A percentile compares a stretch with the other conserved stretches of the same genome.
Conservation (phyloP, 371 early-diverging fungal species). For the Mortierella sp. region DNA sequence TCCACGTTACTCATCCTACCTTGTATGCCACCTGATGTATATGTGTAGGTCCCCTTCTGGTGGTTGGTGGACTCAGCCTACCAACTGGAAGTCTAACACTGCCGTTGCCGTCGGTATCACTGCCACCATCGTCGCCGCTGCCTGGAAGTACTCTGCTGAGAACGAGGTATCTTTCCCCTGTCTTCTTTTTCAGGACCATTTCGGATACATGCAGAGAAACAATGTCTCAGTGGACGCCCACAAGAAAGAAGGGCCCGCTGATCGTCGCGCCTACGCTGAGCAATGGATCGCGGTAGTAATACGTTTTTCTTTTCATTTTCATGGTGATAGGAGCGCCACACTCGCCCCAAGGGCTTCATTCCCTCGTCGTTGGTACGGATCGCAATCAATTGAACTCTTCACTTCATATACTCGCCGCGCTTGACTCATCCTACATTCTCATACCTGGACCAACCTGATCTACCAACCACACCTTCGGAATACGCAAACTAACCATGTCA, state of each 20-base stretch:
- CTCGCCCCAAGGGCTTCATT: slow-evolving; percentile 84
- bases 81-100: slow-evolving; percentile 86
- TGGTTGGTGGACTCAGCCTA: slow-evolving; percentile 93
- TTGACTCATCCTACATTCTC: background rate
- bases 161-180: slow-evolving; percentile 71
- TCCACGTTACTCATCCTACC: background rate
- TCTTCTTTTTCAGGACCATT: background rate
- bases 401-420: background rate
- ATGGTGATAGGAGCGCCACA: slow-evolving; percentile 65
- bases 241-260: background rate
- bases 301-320: background rate
- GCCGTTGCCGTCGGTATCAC: slow-evolving; percentile 76
- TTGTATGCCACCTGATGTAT: background rate
- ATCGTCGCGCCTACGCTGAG: background rate
- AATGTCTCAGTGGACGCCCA: background rate
- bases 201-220: background rate
- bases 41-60: slow-evolving; percentile 78
- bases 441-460: background rate
- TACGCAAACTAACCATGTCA: background rate
- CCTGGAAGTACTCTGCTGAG: slow-evolving; percentile 87
- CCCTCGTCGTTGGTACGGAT: slow-evolving; percentile 81
- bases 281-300: background rate
- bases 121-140: slow-evolving; percentile 69
- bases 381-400: background rate
- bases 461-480: background rate